These are phyloP conservation scores for Emericellopsis terricola DNA, from an alignment of 495 filamentous ascomycete genomes.

Conservation along the genomic window DNA sequence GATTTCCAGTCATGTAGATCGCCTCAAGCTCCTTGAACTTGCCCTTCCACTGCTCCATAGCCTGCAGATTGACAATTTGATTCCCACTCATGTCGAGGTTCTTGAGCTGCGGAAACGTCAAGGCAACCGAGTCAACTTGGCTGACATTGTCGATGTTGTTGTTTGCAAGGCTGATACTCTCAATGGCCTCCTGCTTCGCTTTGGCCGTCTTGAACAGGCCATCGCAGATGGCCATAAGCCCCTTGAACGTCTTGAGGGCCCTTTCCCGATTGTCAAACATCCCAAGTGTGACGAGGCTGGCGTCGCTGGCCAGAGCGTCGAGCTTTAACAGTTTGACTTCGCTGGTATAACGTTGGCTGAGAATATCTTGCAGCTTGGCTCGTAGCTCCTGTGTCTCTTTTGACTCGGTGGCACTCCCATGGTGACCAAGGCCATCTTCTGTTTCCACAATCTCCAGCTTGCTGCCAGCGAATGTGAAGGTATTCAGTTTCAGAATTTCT, in stretches of 20 bases:
- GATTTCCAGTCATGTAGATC: slow-evolving; percentile 59
- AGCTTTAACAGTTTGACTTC: slow-evolving; percentile 61
- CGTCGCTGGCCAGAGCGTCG: slow-evolving; percentile 51
- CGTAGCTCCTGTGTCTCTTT: slow-evolving; percentile 25
- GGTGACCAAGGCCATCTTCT: slow-evolving; percentile 5
- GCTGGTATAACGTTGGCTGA: slow-evolving; percentile 54
- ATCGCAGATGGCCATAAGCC: slow-evolving; percentile 66
- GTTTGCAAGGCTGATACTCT: slow-evolving; percentile 57
- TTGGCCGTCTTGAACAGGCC: slow-evolving; percentile 44
- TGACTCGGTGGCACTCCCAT: slow-evolving; percentile 8
- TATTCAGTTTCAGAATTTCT: slow-evolving; percentile 42
- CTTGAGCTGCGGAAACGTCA: slow-evolving; percentile 63
- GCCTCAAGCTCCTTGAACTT: slow-evolving; percentile 64
- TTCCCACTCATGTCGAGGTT: slow-evolving; percentile 53
- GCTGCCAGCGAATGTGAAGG: slow-evolving; percentile 45
- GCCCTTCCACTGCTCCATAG: slow-evolving; percentile 49
- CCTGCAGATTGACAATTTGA: slow-evolving; percentile 11
- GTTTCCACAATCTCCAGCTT: slow-evolving; percentile 32
- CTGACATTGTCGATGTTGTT: slow-evolving; percentile 55
- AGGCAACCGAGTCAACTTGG: slow-evolving; percentile 51
- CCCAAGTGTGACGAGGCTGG: slow-evolving; percentile 46
- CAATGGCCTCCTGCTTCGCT: slow-evolving; percentile 51
- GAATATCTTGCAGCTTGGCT: slow-evolving; percentile 29
- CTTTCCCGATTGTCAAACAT: slow-evolving; percentile 52
- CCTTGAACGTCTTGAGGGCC: slow-evolving; percentile 79